Base-by-base conservation (phyloP, 129 eudicot genomes). In the Pittosporum tobira region DNA sequence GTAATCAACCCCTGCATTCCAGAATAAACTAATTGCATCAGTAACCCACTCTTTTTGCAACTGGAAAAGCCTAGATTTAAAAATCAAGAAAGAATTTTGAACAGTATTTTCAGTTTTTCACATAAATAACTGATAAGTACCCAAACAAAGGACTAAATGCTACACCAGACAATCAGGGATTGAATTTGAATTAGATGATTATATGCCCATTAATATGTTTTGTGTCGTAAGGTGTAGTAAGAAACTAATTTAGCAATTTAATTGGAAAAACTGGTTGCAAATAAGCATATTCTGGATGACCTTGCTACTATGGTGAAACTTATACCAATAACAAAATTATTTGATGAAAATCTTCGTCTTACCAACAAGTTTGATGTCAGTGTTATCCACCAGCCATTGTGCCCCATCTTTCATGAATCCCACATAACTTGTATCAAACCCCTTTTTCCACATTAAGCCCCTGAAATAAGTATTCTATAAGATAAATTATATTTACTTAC, bases 341-440 rank as follows among this genome's bases (percentile, higher is more conserved):
- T 2, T 5, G 37, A 48, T 20, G 28, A 6, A 24, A 59, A 12
- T 10, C 36, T 34, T 53, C 11, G 0, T 37, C 79, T 72, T 75
- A 83, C 90, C 90, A 42, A 83, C 82, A 62, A 83, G 82, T 71
- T 83, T 79, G 68, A 83, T 78, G 72, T 78, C 90, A 48, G 90
- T 83, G 65, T 83, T 83, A 64, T 79, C 82, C 19, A 78, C 80
- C 27, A 83, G 73, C 85, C 90, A 83, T 50, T 83, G 82, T 12
- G 90, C 90, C 34, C 90, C 90, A 63, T 83, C 90, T 65, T 72
- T 62, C 82, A 76, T 83, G 79, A 83, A 83, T 11, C 85, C 90
- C 10, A 76, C 82, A 48, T 72, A 79, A 68, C 85, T 83, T 12
- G 91, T 64, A 66, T 83, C 91, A 21, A 79, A 83, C 61, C 45